These are phyloP conservation scores for Candida frijolesensis DNA, from an alignment of 1,139 yeast species.

Conservation along the genomic window DNA sequence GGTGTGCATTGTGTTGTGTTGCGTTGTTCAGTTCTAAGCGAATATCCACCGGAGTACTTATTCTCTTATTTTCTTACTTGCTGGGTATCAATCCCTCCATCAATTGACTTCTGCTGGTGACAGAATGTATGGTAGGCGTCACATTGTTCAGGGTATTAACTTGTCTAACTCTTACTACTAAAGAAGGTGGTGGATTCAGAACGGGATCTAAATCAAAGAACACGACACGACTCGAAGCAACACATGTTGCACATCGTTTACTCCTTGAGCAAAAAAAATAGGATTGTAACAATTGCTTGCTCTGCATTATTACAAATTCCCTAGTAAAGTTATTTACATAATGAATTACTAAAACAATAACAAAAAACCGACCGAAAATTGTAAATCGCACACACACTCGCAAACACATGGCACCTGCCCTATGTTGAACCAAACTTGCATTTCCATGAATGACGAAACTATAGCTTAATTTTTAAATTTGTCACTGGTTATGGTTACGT, in stretches of 20 bases:
- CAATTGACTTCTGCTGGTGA: no score
- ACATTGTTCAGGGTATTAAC: no score
- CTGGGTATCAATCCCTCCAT: not conserved
- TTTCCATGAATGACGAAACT: no score
- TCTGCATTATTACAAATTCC: slow-evolving; percentile 1
- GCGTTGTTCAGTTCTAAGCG: no score
- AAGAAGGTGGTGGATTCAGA: no score
- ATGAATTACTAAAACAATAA: slow-evolving; percentile 1
- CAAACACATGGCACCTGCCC: not conserved
- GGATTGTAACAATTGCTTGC: not conserved
- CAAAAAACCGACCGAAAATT: not conserved
- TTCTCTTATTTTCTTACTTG: not conserved
- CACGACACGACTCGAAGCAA: not conserved
- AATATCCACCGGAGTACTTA: no score
- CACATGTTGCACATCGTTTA: not conserved
- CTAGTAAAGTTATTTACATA: slow-evolving; percentile 3
- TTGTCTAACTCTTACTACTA: no score
- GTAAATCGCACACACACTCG: not conserved
- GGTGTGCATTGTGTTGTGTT: no score
- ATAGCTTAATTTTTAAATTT: no score
- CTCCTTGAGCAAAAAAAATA: not conserved
- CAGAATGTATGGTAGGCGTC: no score
- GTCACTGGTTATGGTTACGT: no score
- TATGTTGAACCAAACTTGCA: no score
- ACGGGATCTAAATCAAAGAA: not conserved